Base-by-base conservation (phyloP, 306 rosid genomes). In the Gleditsia sinensis region DNA sequence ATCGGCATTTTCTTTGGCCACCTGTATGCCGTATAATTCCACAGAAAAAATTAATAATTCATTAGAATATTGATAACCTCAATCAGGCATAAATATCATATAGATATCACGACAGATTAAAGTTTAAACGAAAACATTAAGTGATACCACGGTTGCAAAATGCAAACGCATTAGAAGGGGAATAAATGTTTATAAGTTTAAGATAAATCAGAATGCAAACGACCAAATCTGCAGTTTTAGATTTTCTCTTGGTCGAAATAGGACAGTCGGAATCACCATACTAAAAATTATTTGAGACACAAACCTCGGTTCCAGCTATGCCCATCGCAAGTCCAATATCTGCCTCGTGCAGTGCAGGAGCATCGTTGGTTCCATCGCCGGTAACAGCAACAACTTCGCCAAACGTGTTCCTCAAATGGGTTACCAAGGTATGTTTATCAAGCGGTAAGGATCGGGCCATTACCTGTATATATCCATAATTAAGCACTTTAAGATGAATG, bases 281-380 rank as follows among this genome's bases (percentile, higher is more conserved):
- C 6, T 48, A 49, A 28, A 68, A 23, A 68, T 8, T 8, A 50
- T 1, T 0, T 46, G 7, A 72, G 77, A 56, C 54, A 86, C 84
- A 49, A 48, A 90, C 98, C 96, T 93, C 96, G 4, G 98, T 93
- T 78, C 98, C 98, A 19, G 96, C 98, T 68, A 93, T 93, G 62
- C 98, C 98, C 98, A 93, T 93, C 30, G 98, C 96, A 68, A 93
- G 96, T 58, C 98, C 98, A 70, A 93, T 93, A 81, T 93, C 97
- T 49, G 97, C 71, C 86, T 93, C 98, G 39, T 77, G 96, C 89
- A 93, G 83, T 60, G 98, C 98, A 75, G 97, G 98, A 75, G 98
- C 98, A 64, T 93, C 98, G 28, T 91, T 91, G 74, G 96, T 93
- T 67, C 98, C 98, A 81, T 93, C 98, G 19, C 98, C 98, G 62